Conservation (phyloP, 805 yeast genomes). For the Starmera dryadoides region DNA sequence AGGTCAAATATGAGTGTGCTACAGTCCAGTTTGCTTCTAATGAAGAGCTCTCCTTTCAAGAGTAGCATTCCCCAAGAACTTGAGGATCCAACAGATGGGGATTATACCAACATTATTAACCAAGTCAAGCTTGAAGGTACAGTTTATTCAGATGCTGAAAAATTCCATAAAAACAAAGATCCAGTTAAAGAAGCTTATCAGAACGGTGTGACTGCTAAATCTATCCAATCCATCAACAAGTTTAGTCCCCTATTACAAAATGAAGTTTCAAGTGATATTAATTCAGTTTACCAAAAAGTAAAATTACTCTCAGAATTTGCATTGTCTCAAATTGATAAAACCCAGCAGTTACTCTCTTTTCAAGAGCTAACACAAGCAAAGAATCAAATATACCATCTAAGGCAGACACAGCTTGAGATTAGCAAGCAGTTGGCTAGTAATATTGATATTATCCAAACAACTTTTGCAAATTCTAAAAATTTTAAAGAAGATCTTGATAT, state of each 20-base stretch:
- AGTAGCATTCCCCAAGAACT: conserved; percentile 8
- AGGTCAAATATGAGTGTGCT: conserved; percentile 1
- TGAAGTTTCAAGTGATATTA: conserved; percentile 8
- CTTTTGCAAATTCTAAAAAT: background rate
- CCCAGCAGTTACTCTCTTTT: conserved; percentile 7
- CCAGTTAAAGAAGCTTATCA: background rate
- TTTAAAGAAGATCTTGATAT: background rate
- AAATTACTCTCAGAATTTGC: conserved; percentile 16
- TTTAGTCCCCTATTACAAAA: conserved; percentile 8
- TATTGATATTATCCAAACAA: background rate
- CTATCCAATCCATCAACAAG: background rate
- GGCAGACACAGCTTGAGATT: conserved; percentile 10
- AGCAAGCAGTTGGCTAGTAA: background rate
- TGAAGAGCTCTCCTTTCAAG: conserved; percentile 14
- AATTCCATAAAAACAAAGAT: background rate
- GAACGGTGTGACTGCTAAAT: background rate
- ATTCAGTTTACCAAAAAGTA: conserved; percentile 10
- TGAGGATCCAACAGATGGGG: background rate
- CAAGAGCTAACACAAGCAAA: conserved; percentile 7
- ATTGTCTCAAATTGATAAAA: conserved; percentile 4
- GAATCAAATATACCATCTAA: conserved; percentile 4
- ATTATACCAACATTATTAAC: conserved; percentile 1
- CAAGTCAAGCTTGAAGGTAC: conserved; percentile 1
- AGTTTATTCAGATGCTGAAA: conserved; percentile 7
- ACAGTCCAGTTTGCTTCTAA: conserved; percentile 4